These are phyloP conservation scores for Acaromyces ingoldii DNA, from an alignment of 1,284 basidiomycete species.

Conservation along the genomic window DNA sequence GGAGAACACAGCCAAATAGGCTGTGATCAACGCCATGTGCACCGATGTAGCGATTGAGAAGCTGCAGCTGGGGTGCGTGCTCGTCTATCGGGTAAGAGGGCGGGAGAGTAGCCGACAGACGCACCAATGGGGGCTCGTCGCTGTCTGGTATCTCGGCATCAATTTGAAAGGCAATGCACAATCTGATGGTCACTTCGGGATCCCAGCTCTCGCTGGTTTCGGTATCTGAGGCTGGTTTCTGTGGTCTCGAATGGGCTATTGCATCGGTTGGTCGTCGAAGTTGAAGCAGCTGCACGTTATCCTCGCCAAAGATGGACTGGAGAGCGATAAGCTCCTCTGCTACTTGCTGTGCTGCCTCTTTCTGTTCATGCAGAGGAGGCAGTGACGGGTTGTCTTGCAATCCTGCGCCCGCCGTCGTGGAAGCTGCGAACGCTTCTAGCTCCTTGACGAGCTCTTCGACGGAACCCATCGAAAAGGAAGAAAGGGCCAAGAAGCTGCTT, in stretches of 20 bases:
- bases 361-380: no score
- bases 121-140: slow-evolving; percentile 13
- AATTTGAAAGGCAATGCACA: neutral
- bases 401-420: no score
- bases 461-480: no score
- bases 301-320: slow-evolving; percentile 43
- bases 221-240: neutral
- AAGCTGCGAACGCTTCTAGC: no score
- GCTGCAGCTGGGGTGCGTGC: slow-evolving; percentile 41
- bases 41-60: slow-evolving; percentile 41
- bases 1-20: slow-evolving; percentile 43
- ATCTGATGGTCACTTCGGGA: neutral
- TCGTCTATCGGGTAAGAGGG: slow-evolving; percentile 29
- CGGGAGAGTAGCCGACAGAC: slow-evolving; percentile 37
- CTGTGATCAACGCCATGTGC: slow-evolving; percentile 34
- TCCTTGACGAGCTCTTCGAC: no score
- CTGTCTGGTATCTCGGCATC: neutral
- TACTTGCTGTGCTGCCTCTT: slow-evolving; percentile 20
- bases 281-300: slow-evolving; percentile 24
- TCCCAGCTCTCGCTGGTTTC: neutral
- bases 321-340: slow-evolving; percentile 42
- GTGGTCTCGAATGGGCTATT: neutral
- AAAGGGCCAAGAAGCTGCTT: no score
- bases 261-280: neutral
- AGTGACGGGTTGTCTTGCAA: no score